Base-by-base conservation (phyloP, 176 grass and related monocot species). In the Miscanthus lutarioriparius region DNA sequence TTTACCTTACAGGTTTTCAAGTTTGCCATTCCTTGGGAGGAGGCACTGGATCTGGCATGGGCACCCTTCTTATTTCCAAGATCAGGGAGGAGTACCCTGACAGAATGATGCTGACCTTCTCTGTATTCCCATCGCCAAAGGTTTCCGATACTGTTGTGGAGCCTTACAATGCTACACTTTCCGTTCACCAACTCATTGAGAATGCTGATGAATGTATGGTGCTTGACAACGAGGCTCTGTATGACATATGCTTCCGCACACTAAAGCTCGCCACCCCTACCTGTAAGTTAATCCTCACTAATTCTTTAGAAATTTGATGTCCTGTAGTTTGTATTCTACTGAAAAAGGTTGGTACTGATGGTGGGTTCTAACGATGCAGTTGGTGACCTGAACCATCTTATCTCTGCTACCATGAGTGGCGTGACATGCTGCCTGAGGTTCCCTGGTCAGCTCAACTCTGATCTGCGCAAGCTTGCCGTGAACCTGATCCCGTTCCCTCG, bases 201-300 rank as follows among this genome's bases (percentile, higher is more conserved):
- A 97, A 97, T 41, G 94, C 94, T 39, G 94, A 97, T 67, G 94
- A 97, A 76, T 97, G 94, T 45, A 97, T 97, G 94, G 94, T 97
- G 48, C 91, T 97, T 17, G 94, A 97, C 85, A 97, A 94, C 63
- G 94, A 97, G 81, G 94, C 94, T 83, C 77, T 97, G 0, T 97
- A 97, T 35, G 94, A 94, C 75, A 97, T 97, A 67, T 97, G 94
- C 73, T 97, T 97, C 94, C 89, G 94, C 72, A 97, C 94, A 22
- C 83, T 97, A 62, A 97, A 97, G 87, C 94, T 97, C 17, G 80
- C 88, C 37, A 94, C 94, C 28, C 94, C 94, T 77, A 92, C 87
- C 47, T 97, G 94, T 94, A 88, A 92, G 94, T 86, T 71, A 66
- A 20, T 20, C 40, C 28, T 79, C 35, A 61, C 28, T 25, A 54